Base-by-base conservation (phyloP, 768 basidiomycete species). In the Pleurotus salmoneostramineus region DNA sequence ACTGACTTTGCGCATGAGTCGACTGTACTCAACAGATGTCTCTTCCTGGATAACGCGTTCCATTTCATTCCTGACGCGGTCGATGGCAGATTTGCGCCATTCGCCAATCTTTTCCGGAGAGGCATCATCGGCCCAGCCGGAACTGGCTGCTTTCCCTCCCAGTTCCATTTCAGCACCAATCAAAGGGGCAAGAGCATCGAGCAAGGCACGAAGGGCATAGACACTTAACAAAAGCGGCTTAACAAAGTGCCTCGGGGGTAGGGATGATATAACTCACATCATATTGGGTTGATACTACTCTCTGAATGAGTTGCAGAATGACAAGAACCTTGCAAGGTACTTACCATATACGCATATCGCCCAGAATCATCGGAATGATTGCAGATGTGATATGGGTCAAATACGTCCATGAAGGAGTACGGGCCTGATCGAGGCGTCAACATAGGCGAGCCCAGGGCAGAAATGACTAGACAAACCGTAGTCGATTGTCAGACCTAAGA, bases 341-440 rank as follows among this genome's bases (percentile, higher is more conserved):
- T 27, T 56, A 77, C 78, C 62, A 73, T 78, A 72, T 92, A 95
- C 1, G 89, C 79, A 64, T 94, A 95, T 45, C 92, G 79, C 12
- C 89, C 90, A 57, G 77, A 78, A 49, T 83, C 81, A 64, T 97
- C 94, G 1, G 84, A 83, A 69, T 95, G 93, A 64, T 95, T 98
- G 75, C 95, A 98, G 56, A 98, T 88, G 63, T 97, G 95, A 52
- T 76, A 73, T 0, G 83, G 68, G 62, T 96, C 88, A 64, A 89
- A 98, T 3, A 94, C 83, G 66, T 98, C 95, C 95, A 96, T 97
- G 73, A 93, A 95, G 0, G 93, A 91, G 62, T 89, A 97, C 33
- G 95, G 95, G 6, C 92, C 93, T 87, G 61, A 17, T 17, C 44
- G n/a, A 45, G 32, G 44, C 57, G 27, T 57, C 56, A 56, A 48